Percentiles rank a stretch among this genome's conserved stretches.
These are phyloP conservation scores for Rhizodiscina lignyota DNA, from an alignment of 495 filamentous ascomycete genomes.

Conservation along the genomic window DNA sequence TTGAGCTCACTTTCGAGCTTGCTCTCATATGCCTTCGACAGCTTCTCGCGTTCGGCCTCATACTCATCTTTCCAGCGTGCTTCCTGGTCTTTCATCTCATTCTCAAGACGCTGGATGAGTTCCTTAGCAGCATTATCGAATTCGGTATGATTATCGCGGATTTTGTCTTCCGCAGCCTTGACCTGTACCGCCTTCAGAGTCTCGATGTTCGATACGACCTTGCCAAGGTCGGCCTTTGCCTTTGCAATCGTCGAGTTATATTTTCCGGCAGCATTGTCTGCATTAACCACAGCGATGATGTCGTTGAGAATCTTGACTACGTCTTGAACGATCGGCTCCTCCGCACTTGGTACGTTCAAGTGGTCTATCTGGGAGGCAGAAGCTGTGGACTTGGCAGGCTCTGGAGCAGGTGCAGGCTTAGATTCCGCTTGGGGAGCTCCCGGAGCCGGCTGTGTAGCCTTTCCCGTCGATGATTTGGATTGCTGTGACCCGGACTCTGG, in stretches of 20 bases:
- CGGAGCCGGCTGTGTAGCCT: too few species aligned
- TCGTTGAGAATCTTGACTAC: conserved; percentile 91
- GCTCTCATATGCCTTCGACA: conserved; percentile 57
- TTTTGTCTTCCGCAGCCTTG: conserved; percentile 58
- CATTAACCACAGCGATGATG: conserved; percentile 82
- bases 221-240: conserved; percentile 69
- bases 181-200: conserved; percentile 48
- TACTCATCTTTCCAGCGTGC: conserved; percentile 73
- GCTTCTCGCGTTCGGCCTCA: conserved; percentile 66
- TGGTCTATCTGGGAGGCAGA: conserved; percentile 55
- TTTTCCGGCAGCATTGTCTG: conserved; percentile 53
- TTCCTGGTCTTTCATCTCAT: conserved; percentile 57
- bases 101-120: conserved; percentile 51
- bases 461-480: too few species aligned
- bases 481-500: too few species aligned
- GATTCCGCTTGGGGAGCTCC: conserved; percentile 19
- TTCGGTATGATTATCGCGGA: conserved; percentile 51
- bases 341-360: conserved; percentile 50
- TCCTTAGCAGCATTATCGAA: conserved; percentile 70
- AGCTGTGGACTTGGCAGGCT: conserved; percentile 13
- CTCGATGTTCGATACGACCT: conserved; percentile 56
- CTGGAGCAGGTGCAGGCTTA: conserved; percentile 6
- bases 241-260: conserved; percentile 60
- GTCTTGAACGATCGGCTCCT: conserved; percentile 79
- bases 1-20: conserved; percentile 63